Percentiles rank a stretch among this genome's conserved stretches.
Evolutionary conservation across 2,329 filamentous ascomycete species (phyloP).

Genomic region (Neofusicoccum kwambonambiense): DNA sequence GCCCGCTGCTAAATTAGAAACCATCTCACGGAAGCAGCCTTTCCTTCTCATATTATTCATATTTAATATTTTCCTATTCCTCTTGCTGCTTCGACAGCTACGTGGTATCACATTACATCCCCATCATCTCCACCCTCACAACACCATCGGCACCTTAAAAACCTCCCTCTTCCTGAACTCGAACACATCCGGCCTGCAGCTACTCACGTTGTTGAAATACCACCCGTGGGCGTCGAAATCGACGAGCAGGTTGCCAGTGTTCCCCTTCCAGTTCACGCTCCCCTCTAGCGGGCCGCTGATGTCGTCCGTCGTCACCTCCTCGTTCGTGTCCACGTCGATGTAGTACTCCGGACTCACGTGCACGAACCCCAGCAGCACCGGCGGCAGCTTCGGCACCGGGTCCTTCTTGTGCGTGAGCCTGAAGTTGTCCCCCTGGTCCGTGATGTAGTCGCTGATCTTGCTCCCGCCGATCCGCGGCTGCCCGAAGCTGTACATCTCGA

Average conservation of each 20-base stretch:
- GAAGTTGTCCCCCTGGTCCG: constrained; percentile 53
- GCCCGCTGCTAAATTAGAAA: too few relatives aligned
- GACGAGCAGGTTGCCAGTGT: constrained; percentile 29
- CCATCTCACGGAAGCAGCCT: too few relatives aligned
- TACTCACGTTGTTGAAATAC: constrained; percentile 36
- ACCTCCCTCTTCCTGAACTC: constrained; percentile 9
- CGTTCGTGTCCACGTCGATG: constrained; percentile 29
- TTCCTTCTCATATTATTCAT: too few relatives aligned
- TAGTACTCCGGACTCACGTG: constrained; percentile 71
- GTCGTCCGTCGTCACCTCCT: constrained; percentile 24
- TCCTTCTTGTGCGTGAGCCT: constrained; percentile 68
- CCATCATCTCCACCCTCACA: background rate
- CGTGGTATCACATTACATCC: background rate
- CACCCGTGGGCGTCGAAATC: constrained; percentile 33
- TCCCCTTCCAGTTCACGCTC: constrained; percentile 27
- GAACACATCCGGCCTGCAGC: constrained; percentile 1
- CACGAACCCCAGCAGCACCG: constrained; percentile 57
- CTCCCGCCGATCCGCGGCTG: constrained; percentile 64
- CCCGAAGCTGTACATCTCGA: constrained; percentile 67
- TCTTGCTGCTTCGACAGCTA: background rate
- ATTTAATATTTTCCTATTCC: too few relatives aligned
- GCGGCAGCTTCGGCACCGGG: constrained; percentile 67
- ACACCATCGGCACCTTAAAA: background rate
- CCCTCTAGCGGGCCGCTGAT: constrained; percentile 24
- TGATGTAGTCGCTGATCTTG: constrained; percentile 55